These are phyloP conservation scores for Exserohilum rostratum DNA, from an alignment of 2,329 filamentous ascomycete genomes.

Conservation along the genomic window DNA sequence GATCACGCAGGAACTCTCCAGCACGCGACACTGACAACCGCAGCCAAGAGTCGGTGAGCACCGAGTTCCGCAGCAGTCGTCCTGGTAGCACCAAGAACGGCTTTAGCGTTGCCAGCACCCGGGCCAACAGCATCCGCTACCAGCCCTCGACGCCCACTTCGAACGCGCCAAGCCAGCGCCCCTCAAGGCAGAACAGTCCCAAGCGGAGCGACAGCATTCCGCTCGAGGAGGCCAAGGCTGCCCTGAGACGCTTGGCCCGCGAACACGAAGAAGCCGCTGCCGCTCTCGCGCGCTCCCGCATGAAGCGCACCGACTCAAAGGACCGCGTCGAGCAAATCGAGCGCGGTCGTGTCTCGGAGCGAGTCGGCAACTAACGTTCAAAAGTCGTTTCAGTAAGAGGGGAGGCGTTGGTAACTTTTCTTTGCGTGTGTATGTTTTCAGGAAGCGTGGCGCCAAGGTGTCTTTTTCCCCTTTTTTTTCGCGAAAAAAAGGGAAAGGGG, in stretches of 20 bases:
- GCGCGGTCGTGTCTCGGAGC: constrained; percentile 24
- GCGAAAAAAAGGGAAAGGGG: too few species aligned
- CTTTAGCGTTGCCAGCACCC: constrained; percentile 33
- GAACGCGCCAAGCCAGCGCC: constrained; percentile 27
- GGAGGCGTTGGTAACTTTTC: background rate
- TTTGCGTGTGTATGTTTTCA: background rate
- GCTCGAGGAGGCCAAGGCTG: constrained; percentile 38
- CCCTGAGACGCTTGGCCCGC: constrained; percentile 33
- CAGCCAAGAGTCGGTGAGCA: constrained; percentile 42
- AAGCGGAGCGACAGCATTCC: constrained; percentile 37
- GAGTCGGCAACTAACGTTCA: constrained; percentile 17
- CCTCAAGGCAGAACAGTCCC: constrained; percentile 35
- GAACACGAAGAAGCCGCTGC: constrained; percentile 38
- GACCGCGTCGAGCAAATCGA: constrained; percentile 23
- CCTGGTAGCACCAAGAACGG: constrained; percentile 35
- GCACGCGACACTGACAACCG: constrained; percentile 25
- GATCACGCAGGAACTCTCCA: constrained; percentile 30
- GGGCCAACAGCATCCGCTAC: constrained; percentile 37
- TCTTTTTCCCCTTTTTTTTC: background rate
- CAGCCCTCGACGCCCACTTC: constrained; percentile 28
- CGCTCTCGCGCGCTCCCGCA: constrained; percentile 15
- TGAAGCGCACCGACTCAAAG: constrained; percentile 19
- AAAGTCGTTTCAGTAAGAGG: constrained; percentile 4
- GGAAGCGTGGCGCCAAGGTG: background rate
- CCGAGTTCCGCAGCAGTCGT: constrained; percentile 30